Conservation (phyloP, 2,329 filamentous ascomycete species). For the Mycosphaerella sp. region DNA sequence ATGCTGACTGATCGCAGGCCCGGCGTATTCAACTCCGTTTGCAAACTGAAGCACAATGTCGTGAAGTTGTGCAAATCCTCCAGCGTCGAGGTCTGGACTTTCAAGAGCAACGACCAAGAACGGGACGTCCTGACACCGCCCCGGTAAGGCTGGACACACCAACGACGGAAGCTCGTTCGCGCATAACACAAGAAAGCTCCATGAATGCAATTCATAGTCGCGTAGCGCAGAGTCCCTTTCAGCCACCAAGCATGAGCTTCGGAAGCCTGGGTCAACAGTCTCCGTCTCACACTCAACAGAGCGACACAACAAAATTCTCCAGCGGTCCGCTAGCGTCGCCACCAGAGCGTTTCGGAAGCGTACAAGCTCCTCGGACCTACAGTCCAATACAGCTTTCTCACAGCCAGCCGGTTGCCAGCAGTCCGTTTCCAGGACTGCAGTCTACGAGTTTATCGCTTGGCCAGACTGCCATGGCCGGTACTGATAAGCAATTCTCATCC, state of each 20-base stretch:
- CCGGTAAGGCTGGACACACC: conserved; percentile 5
- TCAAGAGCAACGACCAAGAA: conserved; percentile 23
- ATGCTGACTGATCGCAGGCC: conserved; percentile 15
- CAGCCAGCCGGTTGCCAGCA: not conserved
- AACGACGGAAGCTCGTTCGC: conserved; percentile 9
- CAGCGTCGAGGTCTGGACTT: conserved; percentile 27
- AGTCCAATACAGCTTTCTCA: not conserved
- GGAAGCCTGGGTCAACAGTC: conserved; percentile 8
- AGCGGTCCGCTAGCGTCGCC: not conserved
- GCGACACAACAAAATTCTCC: not conserved
- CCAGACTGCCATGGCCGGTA: not conserved
- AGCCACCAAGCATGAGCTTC: conserved; percentile 8
- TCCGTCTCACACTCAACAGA: not conserved
- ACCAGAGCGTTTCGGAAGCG: not conserved
- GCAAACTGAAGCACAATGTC: conserved; percentile 20
- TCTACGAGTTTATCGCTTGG: not conserved
- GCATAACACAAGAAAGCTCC: conserved; percentile 9
- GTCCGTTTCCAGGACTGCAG: not conserved
- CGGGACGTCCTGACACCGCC: conserved; percentile 16
- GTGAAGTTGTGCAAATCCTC: conserved; percentile 23
- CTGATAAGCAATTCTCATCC: not conserved
- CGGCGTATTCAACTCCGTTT: conserved; percentile 32
- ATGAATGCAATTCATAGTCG: not conserved
- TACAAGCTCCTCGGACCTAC: not conserved
- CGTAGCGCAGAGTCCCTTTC: conserved; percentile 8